Base-by-base conservation (phyloP, 2,329 filamentous ascomycete species). In the Stemphylium beticola region DNA sequence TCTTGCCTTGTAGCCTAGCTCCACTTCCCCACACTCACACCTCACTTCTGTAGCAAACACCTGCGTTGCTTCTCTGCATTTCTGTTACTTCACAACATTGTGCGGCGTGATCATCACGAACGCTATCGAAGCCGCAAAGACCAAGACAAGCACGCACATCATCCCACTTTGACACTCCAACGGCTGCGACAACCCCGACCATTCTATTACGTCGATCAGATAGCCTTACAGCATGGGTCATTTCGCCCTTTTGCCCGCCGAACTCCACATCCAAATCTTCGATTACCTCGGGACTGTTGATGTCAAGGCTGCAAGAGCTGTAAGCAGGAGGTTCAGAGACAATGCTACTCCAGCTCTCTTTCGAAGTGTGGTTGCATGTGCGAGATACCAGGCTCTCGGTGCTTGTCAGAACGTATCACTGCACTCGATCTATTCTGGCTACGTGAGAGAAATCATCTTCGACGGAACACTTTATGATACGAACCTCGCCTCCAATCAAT, bases 371-470 rank as follows among this genome's bases (percentile, higher is more conserved):
- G 49, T 71, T 17, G 67, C 62, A 33, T 68, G 68, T 47, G 60
- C 67, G n/a, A 55, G 71, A 17, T 69, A 73, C 43, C 55, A 65
- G 34, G 66, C 67, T 15, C 58, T 73, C n/a, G 59, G 65, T 11
- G 63, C 65, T 14, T 64, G 71, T 8, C 61, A 72, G 41, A 66
- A 65, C 3, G 60, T 71, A 10, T 63, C 68, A 5, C 33, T 64
- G 8, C 64, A 71, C 18, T 18, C 64, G 4, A 48, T 61, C 10
- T 69, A 68, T 17, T 55, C 53, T 17, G 64, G 45, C 15, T 73
- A 69, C 43, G 66, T 73, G 10, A 71, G 61, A 38, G 66, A 71
- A 37, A 63, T 74, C n/a, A 44, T 72, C 31, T 73, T 71, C 34
- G 72, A 73, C 53, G 68, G 63, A 4, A 68, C 68, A 2, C 26